A percentile compares a stretch with the other conserved stretches of the same genome.
These are phyloP conservation scores for Lactarius hatsudake DNA, from an alignment of 768 basidiomycete species.

Conservation along the genomic window DNA sequence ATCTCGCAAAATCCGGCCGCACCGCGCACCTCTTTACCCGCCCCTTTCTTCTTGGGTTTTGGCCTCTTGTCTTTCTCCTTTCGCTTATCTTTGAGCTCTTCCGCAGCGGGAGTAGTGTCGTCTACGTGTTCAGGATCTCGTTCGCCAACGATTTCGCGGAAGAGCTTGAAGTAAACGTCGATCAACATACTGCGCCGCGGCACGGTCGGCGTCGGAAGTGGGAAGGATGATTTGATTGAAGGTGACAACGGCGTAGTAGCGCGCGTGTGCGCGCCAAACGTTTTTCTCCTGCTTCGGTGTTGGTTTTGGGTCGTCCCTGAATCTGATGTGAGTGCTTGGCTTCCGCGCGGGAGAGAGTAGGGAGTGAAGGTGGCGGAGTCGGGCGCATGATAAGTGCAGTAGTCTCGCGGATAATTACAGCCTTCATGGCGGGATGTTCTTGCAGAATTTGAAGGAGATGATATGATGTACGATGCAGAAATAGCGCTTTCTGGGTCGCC, in stretches of 20 bases:
- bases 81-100: slow-evolving; percentile 34
- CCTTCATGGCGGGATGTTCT: slow-evolving; percentile 90
- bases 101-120: slow-evolving; percentile 40
- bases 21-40: slow-evolving; percentile 46
- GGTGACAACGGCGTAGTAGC: slow-evolving; percentile 91
- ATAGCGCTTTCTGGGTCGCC: slow-evolving; percentile 87
- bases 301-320: slow-evolving; percentile 39
- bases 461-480: slow-evolving; percentile 86
- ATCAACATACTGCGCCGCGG: slow-evolving; percentile 76
- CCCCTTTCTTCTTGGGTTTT: slow-evolving; percentile 34
- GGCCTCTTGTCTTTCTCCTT: slow-evolving; percentile 32
- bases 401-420: slow-evolving; percentile 83
- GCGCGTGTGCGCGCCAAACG: slow-evolving; percentile 63
- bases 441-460: slow-evolving; percentile 88
- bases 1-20: slow-evolving; percentile 71
- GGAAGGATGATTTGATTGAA: slow-evolving; percentile 88
- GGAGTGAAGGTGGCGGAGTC: slow-evolving; percentile 36
- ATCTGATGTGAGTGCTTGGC: slow-evolving; percentile 50
- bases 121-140: slow-evolving; percentile 41
- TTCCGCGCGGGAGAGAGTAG: slow-evolving; percentile 14
- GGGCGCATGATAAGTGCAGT: slow-evolving; percentile 74
- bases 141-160: slow-evolving; percentile 81
- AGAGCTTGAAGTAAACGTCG: slow-evolving; percentile 92
- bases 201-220: slow-evolving; percentile 55
- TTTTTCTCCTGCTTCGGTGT: slow-evolving; percentile 38